These are phyloP conservation scores for Hura crepitans DNA, from an alignment of 441 rosid genomes.

Conservation along the genomic window DNA sequence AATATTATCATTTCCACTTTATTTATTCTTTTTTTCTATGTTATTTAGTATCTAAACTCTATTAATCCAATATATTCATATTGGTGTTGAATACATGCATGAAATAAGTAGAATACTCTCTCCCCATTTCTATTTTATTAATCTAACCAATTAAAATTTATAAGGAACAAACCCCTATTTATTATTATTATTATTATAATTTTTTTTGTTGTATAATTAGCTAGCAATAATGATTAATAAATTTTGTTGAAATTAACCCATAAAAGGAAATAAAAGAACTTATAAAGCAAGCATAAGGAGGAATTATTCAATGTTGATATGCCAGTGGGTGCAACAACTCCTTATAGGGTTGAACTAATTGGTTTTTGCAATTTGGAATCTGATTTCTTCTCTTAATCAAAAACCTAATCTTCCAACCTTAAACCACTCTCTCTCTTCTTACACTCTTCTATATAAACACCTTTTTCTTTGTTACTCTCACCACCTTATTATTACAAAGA, in stretches of 20 bases:
- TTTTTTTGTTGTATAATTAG: neutral
- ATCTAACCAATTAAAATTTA: neutral
- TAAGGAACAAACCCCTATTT: neutral
- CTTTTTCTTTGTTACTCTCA: neutral
- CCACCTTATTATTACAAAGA: neutral
- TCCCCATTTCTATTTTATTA: neutral
- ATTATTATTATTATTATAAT: too few species aligned
- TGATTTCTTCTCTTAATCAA: slow-evolving; percentile 10
- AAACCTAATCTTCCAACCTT: slow-evolving; percentile 50
- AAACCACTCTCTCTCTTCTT: slow-evolving; percentile 19
- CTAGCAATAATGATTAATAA: slow-evolving; percentile 17
- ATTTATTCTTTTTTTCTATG: too few species aligned
- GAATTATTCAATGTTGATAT: slow-evolving; percentile 16
- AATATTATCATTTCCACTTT: neutral
- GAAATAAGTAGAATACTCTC: too few species aligned
- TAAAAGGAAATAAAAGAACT: slow-evolving; percentile 23
- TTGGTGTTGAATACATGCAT: too few species aligned
- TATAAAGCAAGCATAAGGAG: slow-evolving; percentile 38
- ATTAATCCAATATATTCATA: too few species aligned
- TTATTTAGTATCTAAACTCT: too few species aligned
- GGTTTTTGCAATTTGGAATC: neutral
- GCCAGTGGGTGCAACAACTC: slow-evolving; percentile 70
- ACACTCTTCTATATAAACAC: slow-evolving; percentile 38
- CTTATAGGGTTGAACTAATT: slow-evolving; percentile 32
- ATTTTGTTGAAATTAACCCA: slow-evolving; percentile 25